A percentile compares a stretch with the other conserved stretches of the same genome.
Evolutionary conservation across 495 filamentous ascomycete species (phyloP).

Genomic region (Xylaria palmicola): DNA sequence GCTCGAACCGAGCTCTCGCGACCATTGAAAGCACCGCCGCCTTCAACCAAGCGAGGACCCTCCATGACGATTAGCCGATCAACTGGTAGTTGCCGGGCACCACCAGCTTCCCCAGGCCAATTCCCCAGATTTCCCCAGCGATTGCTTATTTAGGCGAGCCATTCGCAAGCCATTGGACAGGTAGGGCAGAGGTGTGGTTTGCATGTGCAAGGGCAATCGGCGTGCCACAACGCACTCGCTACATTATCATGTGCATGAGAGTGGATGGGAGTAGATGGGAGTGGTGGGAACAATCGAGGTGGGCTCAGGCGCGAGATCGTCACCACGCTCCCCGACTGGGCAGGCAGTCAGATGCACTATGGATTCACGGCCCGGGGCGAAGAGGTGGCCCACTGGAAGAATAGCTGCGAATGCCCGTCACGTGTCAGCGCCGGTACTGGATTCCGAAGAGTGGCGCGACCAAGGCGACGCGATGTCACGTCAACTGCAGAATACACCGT

Average conservation of each 20-base stretch:
- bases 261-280: neutral
- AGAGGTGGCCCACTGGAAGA: neutral
- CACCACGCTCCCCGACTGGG: neutral
- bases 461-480: conserved; percentile 14
- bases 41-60: neutral
- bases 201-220: conserved; percentile 25
- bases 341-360: conserved; percentile 23
- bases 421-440: conserved; percentile 18
- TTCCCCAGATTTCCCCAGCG: conserved; percentile 13
- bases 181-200: conserved; percentile 20
- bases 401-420: conserved; percentile 14
- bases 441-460: conserved; percentile 27
- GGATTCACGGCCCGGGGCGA: conserved; percentile 31
- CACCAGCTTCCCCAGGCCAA: neutral
- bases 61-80: neutral
- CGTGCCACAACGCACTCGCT: conserved; percentile 1
- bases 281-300: neutral
- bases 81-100: neutral
- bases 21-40: neutral
- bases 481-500: neutral
- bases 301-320: neutral
- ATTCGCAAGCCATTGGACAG: neutral
- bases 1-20: no score
- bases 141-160: conserved; percentile 15
- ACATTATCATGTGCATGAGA: conserved; percentile 14